Evolutionary conservation across 495 filamentous ascomycete species (phyloP), one percentile per base, ranked within the genome.

Genomic region (Aspergillus panamensis): DNA sequence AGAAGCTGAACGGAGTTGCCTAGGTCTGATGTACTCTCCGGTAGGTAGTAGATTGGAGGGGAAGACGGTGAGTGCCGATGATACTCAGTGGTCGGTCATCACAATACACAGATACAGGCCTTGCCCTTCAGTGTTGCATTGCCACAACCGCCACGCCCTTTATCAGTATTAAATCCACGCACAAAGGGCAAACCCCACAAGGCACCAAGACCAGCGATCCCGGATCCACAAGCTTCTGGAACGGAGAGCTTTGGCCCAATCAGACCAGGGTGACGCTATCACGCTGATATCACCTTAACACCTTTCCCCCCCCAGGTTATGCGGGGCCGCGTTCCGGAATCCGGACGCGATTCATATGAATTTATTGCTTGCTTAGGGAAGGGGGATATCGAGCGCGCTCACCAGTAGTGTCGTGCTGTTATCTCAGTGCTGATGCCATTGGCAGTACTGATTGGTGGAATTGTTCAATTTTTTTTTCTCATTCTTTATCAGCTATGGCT

Each of bases 141-240:
- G 47, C 37, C 14, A 13, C 47, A 62, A 58, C 7, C 8, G 17
- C 53, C 63, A 66, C 63, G 50, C 7, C 54, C 33, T 25, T 17
- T 14, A n/a, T 4, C 19, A 5, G 6, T 2, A 33, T 47, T 60
- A 63, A n/a, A 2, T 6, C 32, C 63, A 69, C 63, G 62, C 62
- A 68, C 57, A 8, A 5, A 25, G 25, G 25, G 25, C 8, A 39
- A 39, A 39, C 64, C 59, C 64, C 64, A 67, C 60, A 63, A 51
- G 57, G 62, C 66, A 69, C 72, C 72, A 73, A 74, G 70, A 53
- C 66, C 59, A 66, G 60, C 47, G 71, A 75, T 75, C 72, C 55
- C 51, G 64, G 60, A 65, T 71, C 73, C 73, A 73, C 71, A 75
- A 63, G 56, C 71, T 75, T 75, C 73, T 74, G 69, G 73, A 75